A percentile compares a stretch with the other conserved stretches of the same genome.
Conservation (phyloP, 2,329 filamentous ascomycete genomes). For the Epichloe elymi region DNA sequence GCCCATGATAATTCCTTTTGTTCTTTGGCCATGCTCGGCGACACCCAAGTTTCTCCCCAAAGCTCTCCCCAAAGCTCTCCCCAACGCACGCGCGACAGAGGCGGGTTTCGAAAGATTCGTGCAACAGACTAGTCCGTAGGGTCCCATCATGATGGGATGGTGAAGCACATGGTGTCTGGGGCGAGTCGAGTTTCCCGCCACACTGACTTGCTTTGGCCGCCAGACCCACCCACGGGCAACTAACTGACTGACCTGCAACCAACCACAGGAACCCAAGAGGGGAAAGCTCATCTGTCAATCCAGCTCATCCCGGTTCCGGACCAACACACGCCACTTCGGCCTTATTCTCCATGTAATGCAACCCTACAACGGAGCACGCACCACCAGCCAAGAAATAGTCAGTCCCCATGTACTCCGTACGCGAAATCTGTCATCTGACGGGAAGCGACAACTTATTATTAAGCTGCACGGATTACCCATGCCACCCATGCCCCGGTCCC, state of each 20-base stretch:
- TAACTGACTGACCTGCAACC: neutral
- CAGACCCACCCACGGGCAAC: neutral
- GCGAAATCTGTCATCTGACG: neutral
- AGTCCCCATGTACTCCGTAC: too few species aligned
- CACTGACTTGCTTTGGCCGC: neutral
- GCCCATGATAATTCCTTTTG: too few species aligned
- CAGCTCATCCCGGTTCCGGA: neutral
- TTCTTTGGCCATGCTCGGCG: too few species aligned
- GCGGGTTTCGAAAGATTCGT: conserved; percentile 1
- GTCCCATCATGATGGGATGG: neutral
- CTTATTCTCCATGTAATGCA: neutral
- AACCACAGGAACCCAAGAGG: too few species aligned
- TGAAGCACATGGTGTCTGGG: conserved; percentile 4
- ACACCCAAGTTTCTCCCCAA: neutral
- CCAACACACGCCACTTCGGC: neutral
- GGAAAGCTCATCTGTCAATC: neutral
- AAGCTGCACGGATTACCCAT: too few species aligned
- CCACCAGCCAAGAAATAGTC: neutral
- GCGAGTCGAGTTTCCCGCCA: neutral
- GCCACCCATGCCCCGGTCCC: neutral
- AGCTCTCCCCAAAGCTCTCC: neutral
- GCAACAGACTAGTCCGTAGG: neutral
- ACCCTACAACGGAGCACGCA: neutral
- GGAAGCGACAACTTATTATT: neutral
- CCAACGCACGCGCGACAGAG: neutral